Base-by-base conservation (phyloP, 768 basidiomycete species). In the Boletus fagicola region DNA sequence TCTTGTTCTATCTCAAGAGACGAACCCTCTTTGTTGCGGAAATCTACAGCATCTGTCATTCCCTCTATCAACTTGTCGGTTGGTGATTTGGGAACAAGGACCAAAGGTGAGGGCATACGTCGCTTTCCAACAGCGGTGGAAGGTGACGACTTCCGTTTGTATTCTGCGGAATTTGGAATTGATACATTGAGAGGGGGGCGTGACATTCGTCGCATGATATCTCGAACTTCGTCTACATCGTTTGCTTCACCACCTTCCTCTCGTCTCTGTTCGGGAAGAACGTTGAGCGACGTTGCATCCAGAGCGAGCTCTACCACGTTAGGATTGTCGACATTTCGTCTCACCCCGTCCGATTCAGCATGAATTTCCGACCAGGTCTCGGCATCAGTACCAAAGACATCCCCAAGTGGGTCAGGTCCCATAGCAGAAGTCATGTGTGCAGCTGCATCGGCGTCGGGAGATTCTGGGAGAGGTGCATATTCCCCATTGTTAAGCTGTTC, bases 341-440 rank as follows among this genome's bases (percentile, higher is more conserved):
- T 63, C 52, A 53, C 43, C 56, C 57, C 60, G 58, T 63, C 70
- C 30, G 65, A 68, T 56, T 77, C 70, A 40, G 74, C 65, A 51
- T 67, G 82, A 49, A 87, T 75, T 50, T 82, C 81, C 56, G 76
- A 74, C 85, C 86, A 86, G 1, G 81, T 79, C 60, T 86, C 81
- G 59, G 76, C 81, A 67, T 87, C 86, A n/a, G 78, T 78, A 46
- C 86, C 84, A 72, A 87, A 87, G 8, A 87, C 77, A 60, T 87
- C 84, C 10, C 70, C 76, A 28, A 87, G 74, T 22, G 83, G 84
- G 66, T 88, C 84, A 55, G 65, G 69, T 54, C 62, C 68, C 50
- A 63, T 62, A 51, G 70, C 52, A 49, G 74, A 69, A 62, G 69
- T 65, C 42, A 79, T 75, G 49, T 72, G 70, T 48, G 76, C 75